A percentile compares a stretch with the other conserved stretches of the same genome.
Conservation (phyloP, 176 grass and related monocot genomes). For the Musa troglodytarum region DNA sequence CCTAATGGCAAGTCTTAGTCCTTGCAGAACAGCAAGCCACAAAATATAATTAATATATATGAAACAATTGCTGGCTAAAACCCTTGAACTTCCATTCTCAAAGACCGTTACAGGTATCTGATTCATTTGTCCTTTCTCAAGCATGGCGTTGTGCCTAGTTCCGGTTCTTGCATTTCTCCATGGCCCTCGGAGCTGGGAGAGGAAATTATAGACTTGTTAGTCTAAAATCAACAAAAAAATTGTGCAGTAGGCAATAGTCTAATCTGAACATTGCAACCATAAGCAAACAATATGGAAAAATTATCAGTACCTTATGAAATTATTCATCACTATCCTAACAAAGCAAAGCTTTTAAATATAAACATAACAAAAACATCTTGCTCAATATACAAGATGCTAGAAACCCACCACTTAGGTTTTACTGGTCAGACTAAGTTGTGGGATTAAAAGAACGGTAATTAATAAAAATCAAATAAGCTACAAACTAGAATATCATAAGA, state of each 20-base stretch:
- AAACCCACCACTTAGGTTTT: background rate
- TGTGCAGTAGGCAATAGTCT: background rate
- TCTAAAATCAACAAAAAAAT: background rate
- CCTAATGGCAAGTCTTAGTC: constrained; percentile 25
- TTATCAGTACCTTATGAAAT: no score
- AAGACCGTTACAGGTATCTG: constrained; percentile 25
- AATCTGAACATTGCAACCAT: background rate
- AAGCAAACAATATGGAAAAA: background rate
- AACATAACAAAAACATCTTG: background rate
- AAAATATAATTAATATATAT: constrained; percentile 31
- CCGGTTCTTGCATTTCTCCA: constrained; percentile 54
- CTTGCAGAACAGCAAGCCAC: constrained; percentile 35
- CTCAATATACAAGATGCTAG: background rate
- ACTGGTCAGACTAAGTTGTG: background rate
- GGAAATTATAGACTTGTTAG: background rate
- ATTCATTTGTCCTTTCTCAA: constrained; percentile 19
- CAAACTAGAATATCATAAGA: no score
- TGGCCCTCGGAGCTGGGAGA: constrained; percentile 45
- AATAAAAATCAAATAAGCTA: no score
- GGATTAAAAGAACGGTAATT: no score
- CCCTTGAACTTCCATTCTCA: constrained; percentile 33
- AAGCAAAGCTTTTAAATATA: no score
- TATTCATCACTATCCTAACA: no score
- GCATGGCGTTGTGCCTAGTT: constrained; percentile 29
- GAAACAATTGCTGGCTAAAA: constrained; percentile 27